Evolutionary conservation across 305 asterid species (phyloP).

Genomic region (Withania somnifera): DNA sequence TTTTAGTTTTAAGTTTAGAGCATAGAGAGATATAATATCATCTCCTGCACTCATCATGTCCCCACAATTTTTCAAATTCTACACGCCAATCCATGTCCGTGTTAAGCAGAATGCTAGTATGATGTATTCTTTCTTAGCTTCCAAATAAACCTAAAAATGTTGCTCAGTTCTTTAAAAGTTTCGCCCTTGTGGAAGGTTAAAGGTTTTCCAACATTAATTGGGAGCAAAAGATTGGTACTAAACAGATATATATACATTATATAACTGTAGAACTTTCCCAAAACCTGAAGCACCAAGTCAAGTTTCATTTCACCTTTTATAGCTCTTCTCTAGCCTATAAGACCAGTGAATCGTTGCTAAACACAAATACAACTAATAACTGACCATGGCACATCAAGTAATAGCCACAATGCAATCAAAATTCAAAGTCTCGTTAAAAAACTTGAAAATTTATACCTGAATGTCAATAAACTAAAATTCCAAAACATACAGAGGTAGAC

Average conservation of each 20-base stretch:
- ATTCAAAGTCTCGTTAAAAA: background rate
- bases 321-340: background rate
- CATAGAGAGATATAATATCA: background rate
- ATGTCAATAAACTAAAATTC: background rate
- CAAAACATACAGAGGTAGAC: background rate
- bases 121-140: background rate
- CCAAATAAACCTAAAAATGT: background rate
- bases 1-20: background rate
- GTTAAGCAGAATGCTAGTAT: background rate
- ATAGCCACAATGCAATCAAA: background rate
- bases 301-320: background rate
- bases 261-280: background rate
- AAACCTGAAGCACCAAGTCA: background rate
- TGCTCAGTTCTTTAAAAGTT: background rate
- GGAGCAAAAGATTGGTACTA: background rate
- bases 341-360: background rate
- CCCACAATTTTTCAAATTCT: background rate
- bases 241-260: background rate
- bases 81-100: background rate
- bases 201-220: background rate
- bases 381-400: background rate
- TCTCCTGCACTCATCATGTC: background rate
- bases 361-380: background rate
- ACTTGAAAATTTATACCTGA: background rate
- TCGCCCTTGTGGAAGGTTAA: background rate